These are phyloP conservation scores for Trichoderma endophyticum DNA, from an alignment of 2,329 filamentous ascomycete species.

Conservation along the genomic window DNA sequence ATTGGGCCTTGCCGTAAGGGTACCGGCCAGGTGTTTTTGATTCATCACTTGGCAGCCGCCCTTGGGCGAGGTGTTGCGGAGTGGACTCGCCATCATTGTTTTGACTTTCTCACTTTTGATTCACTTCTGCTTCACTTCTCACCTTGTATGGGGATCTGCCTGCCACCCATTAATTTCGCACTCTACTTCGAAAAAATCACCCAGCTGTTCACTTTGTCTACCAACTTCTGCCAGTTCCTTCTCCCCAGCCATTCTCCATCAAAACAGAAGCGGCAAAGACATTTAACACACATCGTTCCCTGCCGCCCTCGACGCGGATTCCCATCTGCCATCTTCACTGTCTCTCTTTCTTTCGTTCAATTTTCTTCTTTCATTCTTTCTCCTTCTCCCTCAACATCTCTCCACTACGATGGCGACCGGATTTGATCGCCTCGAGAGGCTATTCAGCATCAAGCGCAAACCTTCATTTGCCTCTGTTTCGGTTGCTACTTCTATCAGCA, in stretches of 20 bases:
- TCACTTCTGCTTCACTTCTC: conserved; percentile 22
- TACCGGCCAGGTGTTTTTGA: conserved; percentile 1
- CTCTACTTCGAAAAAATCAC: background rate
- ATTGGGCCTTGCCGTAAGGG: background rate
- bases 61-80: conserved; percentile 4
- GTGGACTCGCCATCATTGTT: conserved; percentile 5
- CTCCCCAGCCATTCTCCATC: background rate
- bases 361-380: background rate
- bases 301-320: background rate
- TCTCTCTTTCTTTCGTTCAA: background rate
- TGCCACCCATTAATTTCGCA: conserved; percentile 9
- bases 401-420: conserved; percentile 45
- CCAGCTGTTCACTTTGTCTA: background rate
- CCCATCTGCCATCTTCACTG: background rate
- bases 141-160: conserved; percentile 16
- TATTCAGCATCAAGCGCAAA: conserved; percentile 48
- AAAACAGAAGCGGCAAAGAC: background rate
- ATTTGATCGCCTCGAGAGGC: conserved; percentile 49
- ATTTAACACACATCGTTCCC: background rate
- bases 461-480: conserved; percentile 28
- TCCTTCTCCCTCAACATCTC: background rate
- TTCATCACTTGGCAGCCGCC: conserved; percentile 1
- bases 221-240: background rate
- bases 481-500: conserved; percentile 22
- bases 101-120: conserved; percentile 18